Conservation (phyloP, 805 yeast species). For the Torulaspora quercuum region DNA sequence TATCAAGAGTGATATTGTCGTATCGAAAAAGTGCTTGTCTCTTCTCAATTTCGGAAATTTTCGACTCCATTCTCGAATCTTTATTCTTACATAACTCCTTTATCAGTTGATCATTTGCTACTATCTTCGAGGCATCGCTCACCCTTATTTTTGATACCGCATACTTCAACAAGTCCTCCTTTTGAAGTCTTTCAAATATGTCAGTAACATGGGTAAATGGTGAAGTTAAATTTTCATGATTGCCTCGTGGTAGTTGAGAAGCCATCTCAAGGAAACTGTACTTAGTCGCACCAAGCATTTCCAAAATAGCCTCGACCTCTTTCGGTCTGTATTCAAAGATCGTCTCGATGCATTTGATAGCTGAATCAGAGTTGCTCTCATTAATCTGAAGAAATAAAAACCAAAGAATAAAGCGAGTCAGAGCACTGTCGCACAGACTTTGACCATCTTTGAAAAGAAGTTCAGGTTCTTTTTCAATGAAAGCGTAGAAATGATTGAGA, state of each 20-base stretch:
- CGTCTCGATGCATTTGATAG: background rate
- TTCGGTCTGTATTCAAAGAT: background rate
- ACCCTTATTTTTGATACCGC: conserved; percentile 4
- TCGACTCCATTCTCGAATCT: conserved; percentile 22
- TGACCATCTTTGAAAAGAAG: background rate
- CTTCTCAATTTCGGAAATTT: conserved; percentile 11
- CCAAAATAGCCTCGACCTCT: background rate
- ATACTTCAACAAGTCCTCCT: conserved; percentile 1
- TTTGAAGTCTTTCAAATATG: conserved; percentile 1
- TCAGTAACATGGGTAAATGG: too few species aligned
- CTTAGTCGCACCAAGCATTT: too few species aligned
- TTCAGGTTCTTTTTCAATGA: background rate
- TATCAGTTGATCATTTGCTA: conserved; percentile 1
- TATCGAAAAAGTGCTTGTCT: conserved; percentile 26
- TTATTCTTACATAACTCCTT: conserved; percentile 17
- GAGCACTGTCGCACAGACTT: background rate
- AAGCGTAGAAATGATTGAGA: background rate
- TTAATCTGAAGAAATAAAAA: background rate
- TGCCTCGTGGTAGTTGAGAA: too few species aligned
- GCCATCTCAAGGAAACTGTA: too few species aligned
- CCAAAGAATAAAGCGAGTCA: conserved; percentile 5
- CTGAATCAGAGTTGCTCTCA: background rate
- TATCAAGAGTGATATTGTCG: conserved; percentile 39
- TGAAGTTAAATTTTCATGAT: too few species aligned
- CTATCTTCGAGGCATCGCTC: background rate